Percentiles rank a stretch among this genome's conserved stretches.
These are phyloP conservation scores for Backusella morwellensis DNA, from an alignment of 192 early-diverging fungal genomes.

Conservation along the genomic window DNA sequence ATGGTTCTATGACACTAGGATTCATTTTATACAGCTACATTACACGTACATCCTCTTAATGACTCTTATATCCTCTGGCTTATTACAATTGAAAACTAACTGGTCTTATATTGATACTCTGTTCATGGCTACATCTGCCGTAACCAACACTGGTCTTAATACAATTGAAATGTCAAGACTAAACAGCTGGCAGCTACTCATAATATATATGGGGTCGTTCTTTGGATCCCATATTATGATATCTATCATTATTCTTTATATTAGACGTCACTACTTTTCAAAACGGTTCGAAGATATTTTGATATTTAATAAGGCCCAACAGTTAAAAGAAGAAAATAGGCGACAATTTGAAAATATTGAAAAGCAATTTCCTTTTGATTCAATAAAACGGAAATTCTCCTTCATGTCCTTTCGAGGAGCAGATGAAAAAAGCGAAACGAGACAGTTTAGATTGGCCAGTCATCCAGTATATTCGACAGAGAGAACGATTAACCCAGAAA, in stretches of 20 bases:
- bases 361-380: not conserved
- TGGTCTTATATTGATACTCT: slow-evolving; percentile 32
- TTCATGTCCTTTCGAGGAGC: slow-evolving; percentile 9
- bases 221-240: slow-evolving; percentile 29
- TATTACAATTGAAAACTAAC: slow-evolving; percentile 20
- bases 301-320: slow-evolving; percentile 18
- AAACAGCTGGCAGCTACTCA: slow-evolving; percentile 17
- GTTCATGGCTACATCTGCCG: slow-evolving; percentile 27
- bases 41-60: slow-evolving; percentile 28
- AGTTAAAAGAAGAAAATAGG: slow-evolving; percentile 16
- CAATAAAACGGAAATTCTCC: not conserved
- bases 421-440: not conserved
- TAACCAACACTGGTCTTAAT: slow-evolving; percentile 35
- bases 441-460: not conserved
- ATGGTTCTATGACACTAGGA: slow-evolving; percentile 20
- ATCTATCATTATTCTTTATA: slow-evolving; percentile 21
- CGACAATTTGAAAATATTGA: slow-evolving; percentile 6
- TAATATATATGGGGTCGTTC: slow-evolving; percentile 23
- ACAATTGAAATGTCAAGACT: slow-evolving; percentile 24
- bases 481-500: not conserved
- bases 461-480: not conserved
- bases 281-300: slow-evolving; percentile 34
- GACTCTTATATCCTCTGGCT: slow-evolving; percentile 21
- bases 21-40: slow-evolving; percentile 39
- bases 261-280: slow-evolving; percentile 30